phyloP scores from a whole-genome alignment of 2,329 filamentous ascomycete species.

The Colletotrichum somersetense region DNA sequence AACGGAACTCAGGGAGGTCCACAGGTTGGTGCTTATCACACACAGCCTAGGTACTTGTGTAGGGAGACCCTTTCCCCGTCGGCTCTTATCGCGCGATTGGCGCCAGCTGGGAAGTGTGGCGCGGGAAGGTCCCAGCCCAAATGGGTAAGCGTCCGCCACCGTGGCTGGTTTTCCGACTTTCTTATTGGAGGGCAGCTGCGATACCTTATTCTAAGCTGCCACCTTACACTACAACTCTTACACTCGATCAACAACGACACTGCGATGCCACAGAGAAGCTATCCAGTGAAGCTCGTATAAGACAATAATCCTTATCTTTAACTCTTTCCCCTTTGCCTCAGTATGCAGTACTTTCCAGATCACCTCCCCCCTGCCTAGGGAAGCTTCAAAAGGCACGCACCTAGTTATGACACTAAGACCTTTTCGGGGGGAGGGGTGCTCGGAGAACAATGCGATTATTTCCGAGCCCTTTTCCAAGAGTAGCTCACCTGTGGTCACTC shows the following conservation, averaged over 20 bases:
- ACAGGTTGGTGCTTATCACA: constrained; percentile 31
- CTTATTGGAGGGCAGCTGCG: neutral
- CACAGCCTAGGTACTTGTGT: constrained; percentile 7
- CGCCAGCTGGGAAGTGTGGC: constrained; percentile 34
- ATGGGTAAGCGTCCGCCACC: constrained; percentile 21
- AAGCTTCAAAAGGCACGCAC: neutral
- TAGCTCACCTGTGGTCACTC: neutral
- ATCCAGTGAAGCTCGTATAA: neutral
- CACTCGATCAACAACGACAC: neutral
- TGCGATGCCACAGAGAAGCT: neutral
- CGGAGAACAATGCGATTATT: neutral
- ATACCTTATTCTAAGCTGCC: neutral
- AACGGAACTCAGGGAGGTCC: constrained; percentile 6
- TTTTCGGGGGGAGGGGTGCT: neutral
- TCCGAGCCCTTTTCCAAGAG: neutral
- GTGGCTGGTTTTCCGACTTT: constrained; percentile 35
- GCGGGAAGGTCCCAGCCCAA: neutral
- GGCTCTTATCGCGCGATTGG: constrained; percentile 37
- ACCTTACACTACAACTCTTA: neutral
- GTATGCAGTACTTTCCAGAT: neutral
- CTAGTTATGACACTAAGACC: neutral
- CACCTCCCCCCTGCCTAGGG: neutral
- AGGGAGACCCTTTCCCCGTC: constrained; percentile 13
- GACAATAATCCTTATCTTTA: too few relatives aligned
- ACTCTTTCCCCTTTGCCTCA: neutral